Evolutionary conservation across 768 basidiomycete species (phyloP), one percentile per base, ranked within the genome.

Genomic region (Rhodosporidiobolus sp.): DNA sequence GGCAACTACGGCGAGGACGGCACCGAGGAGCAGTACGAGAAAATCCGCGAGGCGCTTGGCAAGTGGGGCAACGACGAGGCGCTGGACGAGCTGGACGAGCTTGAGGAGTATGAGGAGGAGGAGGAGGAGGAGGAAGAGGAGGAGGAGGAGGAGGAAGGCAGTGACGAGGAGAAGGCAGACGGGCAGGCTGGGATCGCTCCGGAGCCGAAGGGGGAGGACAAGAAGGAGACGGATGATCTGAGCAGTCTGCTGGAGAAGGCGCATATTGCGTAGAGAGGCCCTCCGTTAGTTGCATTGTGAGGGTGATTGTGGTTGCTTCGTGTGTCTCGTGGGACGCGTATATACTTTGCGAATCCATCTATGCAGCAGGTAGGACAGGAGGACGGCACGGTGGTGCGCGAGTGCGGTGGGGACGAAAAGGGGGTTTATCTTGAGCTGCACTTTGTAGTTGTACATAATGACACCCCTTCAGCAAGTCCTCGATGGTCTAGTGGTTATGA

Each of bases 171-270:
- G 52, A 63, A 35, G 14, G 30, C 32, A 30, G 59, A 49, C 80
- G 79, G 32, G 77, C 78, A 54, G 80, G 53, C 26, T 26, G 34
- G 55, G 16, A 8, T 53, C 20, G 52, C 52, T 5, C 52, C 52
- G 14, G 55, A 32, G 12, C 55, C 57, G 66, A 50, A 53, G 61
- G 54, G 17, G 32, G 63, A 61, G 38, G 55, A 28, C 24, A 28
- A 50, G 58, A 66, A 76, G 66, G 70, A 77, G 57, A 61, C 69
- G 30, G 78, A 78, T 78, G 85, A 85, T 30, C 86, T 93, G 20
- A 87, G 87, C 20, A 86, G 89, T 72, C 81, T 88, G 69, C 78
- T 93, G 79, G 84, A 82, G 82, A 90, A 91, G 80, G 87, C 89
- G 46, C 72, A 73, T 43, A 69, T 78, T 54, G 55, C 48, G 20